Conservation (phyloP, 768 basidiomycete species). For the Tephrocybe sp. region DNA sequence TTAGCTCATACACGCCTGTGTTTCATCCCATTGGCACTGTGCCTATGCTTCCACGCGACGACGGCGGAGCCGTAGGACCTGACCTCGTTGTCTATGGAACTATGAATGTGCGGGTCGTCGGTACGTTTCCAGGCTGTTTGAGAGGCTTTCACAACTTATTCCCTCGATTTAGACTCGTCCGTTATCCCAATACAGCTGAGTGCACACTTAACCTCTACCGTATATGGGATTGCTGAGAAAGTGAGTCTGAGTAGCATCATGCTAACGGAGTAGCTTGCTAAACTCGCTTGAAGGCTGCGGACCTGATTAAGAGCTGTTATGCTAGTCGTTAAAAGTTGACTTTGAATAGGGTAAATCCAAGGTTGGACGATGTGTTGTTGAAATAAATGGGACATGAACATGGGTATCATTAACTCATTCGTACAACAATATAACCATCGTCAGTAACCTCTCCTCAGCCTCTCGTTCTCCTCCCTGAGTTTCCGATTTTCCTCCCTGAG, state of each 20-base stretch:
- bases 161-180: conserved; percentile 8
- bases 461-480: conserved; percentile 65
- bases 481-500: conserved; percentile 67
- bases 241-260: background rate
- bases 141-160: background rate
- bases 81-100: conserved; percentile 15
- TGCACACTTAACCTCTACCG: conserved; percentile 8
- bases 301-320: conserved; percentile 6
- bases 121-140: background rate
- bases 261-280: background rate
- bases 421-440: background rate
- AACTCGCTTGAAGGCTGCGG: conserved; percentile 5
- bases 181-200: conserved; percentile 15
- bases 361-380: too few relatives aligned
- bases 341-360: background rate
- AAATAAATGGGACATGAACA: background rate
- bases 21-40: conserved; percentile 15
- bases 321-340: too few relatives aligned
- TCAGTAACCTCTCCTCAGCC: conserved; percentile 40
- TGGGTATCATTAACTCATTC: background rate
- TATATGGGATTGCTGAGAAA: conserved; percentile 16
- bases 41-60: conserved; percentile 12
- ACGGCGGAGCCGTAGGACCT: conserved; percentile 14
- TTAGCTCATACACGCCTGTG: background rate
- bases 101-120: conserved; percentile 13